Conservation (phyloP, 352 stramenopile species). For the Phytophthora constricta region DNA sequence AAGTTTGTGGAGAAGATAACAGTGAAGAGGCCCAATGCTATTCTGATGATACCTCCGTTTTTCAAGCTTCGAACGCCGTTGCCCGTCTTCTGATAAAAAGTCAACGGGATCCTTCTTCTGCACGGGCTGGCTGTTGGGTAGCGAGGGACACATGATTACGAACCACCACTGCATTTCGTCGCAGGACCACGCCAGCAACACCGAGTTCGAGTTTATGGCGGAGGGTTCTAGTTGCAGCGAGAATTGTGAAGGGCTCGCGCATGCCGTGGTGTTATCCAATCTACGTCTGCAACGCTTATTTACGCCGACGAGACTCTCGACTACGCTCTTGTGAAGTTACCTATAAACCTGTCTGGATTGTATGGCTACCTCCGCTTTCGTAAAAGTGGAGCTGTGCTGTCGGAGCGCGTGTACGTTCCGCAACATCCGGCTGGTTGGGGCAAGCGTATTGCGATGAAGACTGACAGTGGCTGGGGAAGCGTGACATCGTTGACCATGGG, state of each 20-base stretch:
- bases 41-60: constrained; percentile 20
- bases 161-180: constrained; percentile 81
- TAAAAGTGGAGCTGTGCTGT: constrained; percentile 39
- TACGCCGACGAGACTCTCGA: constrained; percentile 45
- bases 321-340: constrained; percentile 73
- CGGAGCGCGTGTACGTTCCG: constrained; percentile 63
- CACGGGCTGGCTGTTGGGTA: constrained; percentile 77
- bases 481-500: constrained; percentile 50
- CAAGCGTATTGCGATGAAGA: constrained; percentile 72
- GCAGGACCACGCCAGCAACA: constrained; percentile 49
- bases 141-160: constrained; percentile 75
- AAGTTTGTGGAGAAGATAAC: constrained; percentile 64
- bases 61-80: constrained; percentile 41
- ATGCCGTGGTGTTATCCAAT: constrained; percentile 46
- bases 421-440: constrained; percentile 71
- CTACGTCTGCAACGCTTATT: constrained; percentile 45
- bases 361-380: constrained; percentile 72
- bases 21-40: constrained; percentile 60
- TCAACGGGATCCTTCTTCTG: constrained; percentile 57
- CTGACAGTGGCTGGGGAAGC: constrained; percentile 37
- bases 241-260: constrained; percentile 41
- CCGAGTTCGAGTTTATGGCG: constrained; percentile 71
- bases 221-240: constrained; percentile 41
- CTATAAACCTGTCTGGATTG: constrained; percentile 43
- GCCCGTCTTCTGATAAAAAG: constrained; percentile 70